Conservation (phyloP, 2,329 filamentous ascomycete species). For the Monosporascus sp. region DNA sequence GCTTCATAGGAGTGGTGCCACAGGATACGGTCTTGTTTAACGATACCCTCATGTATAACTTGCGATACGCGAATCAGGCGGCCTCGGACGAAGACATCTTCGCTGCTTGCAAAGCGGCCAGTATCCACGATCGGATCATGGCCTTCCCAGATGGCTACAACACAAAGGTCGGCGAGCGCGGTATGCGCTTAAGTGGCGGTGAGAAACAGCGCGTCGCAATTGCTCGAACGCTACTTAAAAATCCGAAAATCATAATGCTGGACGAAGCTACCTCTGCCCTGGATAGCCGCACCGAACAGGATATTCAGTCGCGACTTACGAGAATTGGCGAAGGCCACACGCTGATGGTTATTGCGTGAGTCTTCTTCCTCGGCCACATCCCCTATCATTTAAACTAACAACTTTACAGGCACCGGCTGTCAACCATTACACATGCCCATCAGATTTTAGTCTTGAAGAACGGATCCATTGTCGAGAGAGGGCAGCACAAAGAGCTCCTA, state of each 20-base stretch:
- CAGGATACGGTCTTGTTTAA: slow-evolving; percentile 97
- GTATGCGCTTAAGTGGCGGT: slow-evolving; percentile 79
- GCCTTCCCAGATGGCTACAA: slow-evolving; percentile 82
- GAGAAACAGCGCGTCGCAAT: slow-evolving; percentile 94
- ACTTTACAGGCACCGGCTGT: slow-evolving; percentile 63
- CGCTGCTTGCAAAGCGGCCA: slow-evolving; percentile 77
- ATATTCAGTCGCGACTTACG: slow-evolving; percentile 82
- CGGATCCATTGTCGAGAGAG: slow-evolving; percentile 71
- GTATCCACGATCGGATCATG: slow-evolving; percentile 89
- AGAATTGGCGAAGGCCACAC: slow-evolving; percentile 81
- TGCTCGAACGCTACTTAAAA: slow-evolving; percentile 86
- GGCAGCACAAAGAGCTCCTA: slow-evolving; percentile 74
- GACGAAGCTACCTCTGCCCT: slow-evolving; percentile 91
- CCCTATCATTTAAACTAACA: slow-evolving; percentile 15
- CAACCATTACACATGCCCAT: slow-evolving; percentile 79
- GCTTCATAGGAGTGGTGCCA: slow-evolving; percentile 90
- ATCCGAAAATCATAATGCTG: slow-evolving; percentile 85
- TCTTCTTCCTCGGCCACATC: slow-evolving; percentile 13
- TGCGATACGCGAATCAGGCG: slow-evolving; percentile 79
- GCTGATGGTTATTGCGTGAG: slow-evolving; percentile 88
- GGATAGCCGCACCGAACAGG: slow-evolving; percentile 87
- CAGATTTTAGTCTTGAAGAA: slow-evolving; percentile 75
- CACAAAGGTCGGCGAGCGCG: slow-evolving; percentile 87
- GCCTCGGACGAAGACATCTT: slow-evolving; percentile 79
- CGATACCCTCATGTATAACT: slow-evolving; percentile 90